Evolutionary conservation across 2,329 filamentous ascomycete species (phyloP).

Genomic region (Pyrenochaeta sp.): DNA sequence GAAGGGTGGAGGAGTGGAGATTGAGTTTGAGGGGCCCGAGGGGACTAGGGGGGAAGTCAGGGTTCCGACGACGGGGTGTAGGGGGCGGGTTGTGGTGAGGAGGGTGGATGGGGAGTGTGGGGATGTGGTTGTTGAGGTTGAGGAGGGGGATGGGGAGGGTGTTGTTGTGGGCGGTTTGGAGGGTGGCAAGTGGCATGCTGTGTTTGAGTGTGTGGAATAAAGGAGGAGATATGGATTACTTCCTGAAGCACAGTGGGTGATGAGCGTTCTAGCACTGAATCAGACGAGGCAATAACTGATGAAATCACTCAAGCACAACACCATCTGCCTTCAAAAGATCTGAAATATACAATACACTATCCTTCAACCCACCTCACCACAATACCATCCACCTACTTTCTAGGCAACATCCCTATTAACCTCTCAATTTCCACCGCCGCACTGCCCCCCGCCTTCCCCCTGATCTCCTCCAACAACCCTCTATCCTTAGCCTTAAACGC

Average conservation of each 20-base stretch:
- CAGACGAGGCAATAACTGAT: too few relatives aligned
- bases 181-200: constrained; percentile 34
- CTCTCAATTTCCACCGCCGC: constrained; percentile 83
- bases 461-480: constrained; percentile 74
- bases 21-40: constrained; percentile 39
- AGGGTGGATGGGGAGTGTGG: constrained; percentile 21
- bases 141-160: constrained; percentile 15
- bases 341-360: too few relatives aligned
- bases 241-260: too few relatives aligned
- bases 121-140: constrained; percentile 24
- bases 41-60: constrained; percentile 40
- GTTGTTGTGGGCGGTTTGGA: constrained; percentile 20
- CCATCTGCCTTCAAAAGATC: too few relatives aligned
- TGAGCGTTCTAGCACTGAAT: too few relatives aligned
- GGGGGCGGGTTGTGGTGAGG: constrained; percentile 27
- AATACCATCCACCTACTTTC: too few relatives aligned
- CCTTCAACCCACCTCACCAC: constrained; percentile 14
- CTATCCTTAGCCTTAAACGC: constrained; percentile 82
- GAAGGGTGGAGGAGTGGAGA: constrained; percentile 16
- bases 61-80: constrained; percentile 28
- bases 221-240: too few relatives aligned
- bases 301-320: too few relatives aligned
- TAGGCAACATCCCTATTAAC: constrained; percentile 65
- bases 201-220: constrained; percentile 16
- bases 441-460: constrained; percentile 74